Percentiles rank a stretch among this genome's conserved stretches.
Evolutionary conservation across 208 protist species (phyloP).

Genomic region (Balamuthia mandrillaris): DNA sequence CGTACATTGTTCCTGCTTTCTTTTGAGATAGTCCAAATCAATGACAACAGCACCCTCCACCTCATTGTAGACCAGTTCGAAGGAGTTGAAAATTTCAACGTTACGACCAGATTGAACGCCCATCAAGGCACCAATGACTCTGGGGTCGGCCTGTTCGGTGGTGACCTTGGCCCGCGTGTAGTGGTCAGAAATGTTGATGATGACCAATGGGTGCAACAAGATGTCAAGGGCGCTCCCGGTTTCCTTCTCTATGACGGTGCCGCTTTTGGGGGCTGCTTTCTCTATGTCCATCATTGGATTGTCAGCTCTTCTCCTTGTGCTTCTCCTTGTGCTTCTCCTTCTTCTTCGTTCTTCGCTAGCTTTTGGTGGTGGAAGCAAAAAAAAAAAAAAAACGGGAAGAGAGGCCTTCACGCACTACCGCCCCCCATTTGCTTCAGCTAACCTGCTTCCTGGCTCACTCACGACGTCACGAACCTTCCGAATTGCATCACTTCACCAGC

Average conservation of each 20-base stretch:
- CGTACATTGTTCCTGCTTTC: slow-evolving; percentile 63
- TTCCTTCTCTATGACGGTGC: slow-evolving; percentile 19
- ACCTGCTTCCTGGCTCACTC: too few relatives aligned
- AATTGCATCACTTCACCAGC: too few relatives aligned
- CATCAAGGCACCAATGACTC: slow-evolving; percentile 55
- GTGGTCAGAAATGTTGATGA: slow-evolving; percentile 68
- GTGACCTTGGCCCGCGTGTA: slow-evolving; percentile 54
- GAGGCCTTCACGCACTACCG: too few relatives aligned
- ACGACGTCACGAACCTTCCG: too few relatives aligned
- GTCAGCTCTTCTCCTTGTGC: too few relatives aligned
- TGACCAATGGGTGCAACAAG: slow-evolving; percentile 63
- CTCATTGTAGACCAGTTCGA: slow-evolving; percentile 50
- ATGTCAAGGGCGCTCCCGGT: slow-evolving; percentile 47
- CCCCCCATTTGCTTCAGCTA: too few relatives aligned
- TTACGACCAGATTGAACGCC: slow-evolving; percentile 60
- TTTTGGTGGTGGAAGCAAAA: too few relatives aligned
- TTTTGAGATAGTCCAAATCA: slow-evolving; percentile 55
- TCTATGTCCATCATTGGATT: background rate
- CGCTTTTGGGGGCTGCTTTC: background rate
- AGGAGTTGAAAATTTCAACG: slow-evolving; percentile 66
- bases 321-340: too few relatives aligned
- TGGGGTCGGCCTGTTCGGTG: background rate
- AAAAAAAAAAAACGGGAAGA: too few relatives aligned
- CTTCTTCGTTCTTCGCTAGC: too few relatives aligned
- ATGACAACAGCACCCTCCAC: slow-evolving; percentile 33